Evolutionary conservation across 108 stramenopile genomes (phyloP).

Genomic region (Phaeodactylum tricornutum): DNA sequence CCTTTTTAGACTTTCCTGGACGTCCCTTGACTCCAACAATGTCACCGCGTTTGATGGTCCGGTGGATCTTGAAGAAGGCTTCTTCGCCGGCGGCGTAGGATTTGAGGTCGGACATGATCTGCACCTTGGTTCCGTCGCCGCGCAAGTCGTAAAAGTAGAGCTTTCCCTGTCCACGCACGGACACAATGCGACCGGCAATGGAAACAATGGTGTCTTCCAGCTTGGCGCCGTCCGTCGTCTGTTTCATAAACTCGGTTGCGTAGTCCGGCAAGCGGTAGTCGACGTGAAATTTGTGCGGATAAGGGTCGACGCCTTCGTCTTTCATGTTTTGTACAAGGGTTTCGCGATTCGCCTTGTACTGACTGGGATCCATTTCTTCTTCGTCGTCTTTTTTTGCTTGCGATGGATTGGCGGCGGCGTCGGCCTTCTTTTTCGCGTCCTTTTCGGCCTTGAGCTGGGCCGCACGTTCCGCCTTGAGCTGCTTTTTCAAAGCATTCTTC

Average conservation of each 20-base stretch:
- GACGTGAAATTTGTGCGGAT: conserved; percentile 98
- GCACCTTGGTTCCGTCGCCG: conserved; percentile 93
- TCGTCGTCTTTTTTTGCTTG: conserved; percentile 52
- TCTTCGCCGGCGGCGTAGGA: conserved; percentile 80
- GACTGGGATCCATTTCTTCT: conserved; percentile 88
- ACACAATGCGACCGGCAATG: conserved; percentile 90
- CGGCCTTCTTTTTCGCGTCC: conserved; percentile 36
- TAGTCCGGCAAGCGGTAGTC: conserved; percentile 87
- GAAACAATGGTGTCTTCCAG: conserved; percentile 64
- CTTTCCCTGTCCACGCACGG: conserved; percentile 94
- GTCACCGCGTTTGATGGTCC: conserved; percentile 85
- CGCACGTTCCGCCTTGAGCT: conserved; percentile 57
- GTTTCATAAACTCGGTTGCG: conserved; percentile 52
- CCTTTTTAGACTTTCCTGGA: conserved; percentile 92
- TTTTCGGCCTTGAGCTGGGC: conserved; percentile 54
- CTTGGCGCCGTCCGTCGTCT: conserved; percentile 59
- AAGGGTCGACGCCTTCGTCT: conserved; percentile 81
- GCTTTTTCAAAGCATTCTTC: conserved; percentile 69
- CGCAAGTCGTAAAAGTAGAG: conserved; percentile 94
- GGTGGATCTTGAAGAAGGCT: conserved; percentile 78
- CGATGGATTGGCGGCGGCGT: conserved; percentile 26
- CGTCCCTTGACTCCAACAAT: conserved; percentile 90
- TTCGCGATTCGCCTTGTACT: conserved; percentile 91
- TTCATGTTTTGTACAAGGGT: conserved; percentile 68
- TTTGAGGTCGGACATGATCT: conserved; percentile 86